Conservation (phyloP, 805 yeast genomes). For the Candida mattraensis region DNA sequence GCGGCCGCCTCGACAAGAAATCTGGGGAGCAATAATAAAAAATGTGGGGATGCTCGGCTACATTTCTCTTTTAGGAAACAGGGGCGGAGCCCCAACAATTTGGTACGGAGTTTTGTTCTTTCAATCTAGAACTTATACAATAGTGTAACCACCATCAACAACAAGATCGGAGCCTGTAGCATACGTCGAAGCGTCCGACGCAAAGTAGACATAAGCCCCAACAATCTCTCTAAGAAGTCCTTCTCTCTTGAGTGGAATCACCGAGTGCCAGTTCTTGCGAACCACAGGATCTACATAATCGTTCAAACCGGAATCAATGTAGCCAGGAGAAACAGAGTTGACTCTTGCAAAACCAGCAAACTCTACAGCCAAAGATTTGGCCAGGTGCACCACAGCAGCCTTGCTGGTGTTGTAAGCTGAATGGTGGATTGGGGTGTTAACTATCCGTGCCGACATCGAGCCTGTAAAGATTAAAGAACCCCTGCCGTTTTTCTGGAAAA, state of each 20-base stretch:
- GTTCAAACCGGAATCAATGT: constrained; percentile 39
- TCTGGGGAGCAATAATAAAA: too few relatives aligned
- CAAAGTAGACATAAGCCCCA: constrained; percentile 53
- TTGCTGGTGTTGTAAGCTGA: constrained; percentile 50
- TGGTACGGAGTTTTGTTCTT: too few relatives aligned
- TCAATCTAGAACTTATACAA: too few relatives aligned
- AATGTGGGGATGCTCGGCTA: too few relatives aligned
- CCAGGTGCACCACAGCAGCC: constrained; percentile 49
- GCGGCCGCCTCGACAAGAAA: too few relatives aligned
- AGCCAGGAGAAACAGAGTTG: constrained; percentile 29
- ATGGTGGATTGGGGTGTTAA: constrained; percentile 51
- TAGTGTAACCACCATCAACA: constrained; percentile 51
- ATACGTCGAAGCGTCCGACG: constrained; percentile 52
- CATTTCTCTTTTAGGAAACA: too few relatives aligned
- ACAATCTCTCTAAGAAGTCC: constrained; percentile 48
- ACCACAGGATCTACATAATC: constrained; percentile 27
- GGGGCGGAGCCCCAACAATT: too few relatives aligned
- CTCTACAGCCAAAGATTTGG: constrained; percentile 47
- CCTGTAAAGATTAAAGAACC: constrained; percentile 56
- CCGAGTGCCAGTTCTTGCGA: constrained; percentile 31
- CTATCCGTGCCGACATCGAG: constrained; percentile 56
- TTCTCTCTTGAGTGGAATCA: constrained; percentile 49
- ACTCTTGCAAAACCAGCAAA: constrained; percentile 51
- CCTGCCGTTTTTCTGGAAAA: constrained; percentile 45
- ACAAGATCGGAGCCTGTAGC: constrained; percentile 51